These are phyloP conservation scores for Fusarium subtropicale DNA, from an alignment of 2,329 filamentous ascomycete species.

Conservation along the genomic window DNA sequence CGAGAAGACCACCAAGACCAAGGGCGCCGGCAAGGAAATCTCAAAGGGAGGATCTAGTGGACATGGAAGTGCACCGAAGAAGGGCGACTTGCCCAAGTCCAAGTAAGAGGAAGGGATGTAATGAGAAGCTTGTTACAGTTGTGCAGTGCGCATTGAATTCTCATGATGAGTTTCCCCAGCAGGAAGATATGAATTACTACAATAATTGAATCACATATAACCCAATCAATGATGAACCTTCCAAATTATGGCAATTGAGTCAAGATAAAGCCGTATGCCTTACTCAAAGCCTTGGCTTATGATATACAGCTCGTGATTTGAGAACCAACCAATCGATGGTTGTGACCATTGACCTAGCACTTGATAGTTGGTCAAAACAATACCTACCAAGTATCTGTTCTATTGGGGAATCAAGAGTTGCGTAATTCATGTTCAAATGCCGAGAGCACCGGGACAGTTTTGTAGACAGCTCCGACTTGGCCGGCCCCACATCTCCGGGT, in stretches of 20 bases:
- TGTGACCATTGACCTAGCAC: background rate
- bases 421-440: background rate
- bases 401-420: background rate
- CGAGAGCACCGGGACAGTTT: background rate
- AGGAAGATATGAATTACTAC: background rate
- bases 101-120: constrained; percentile 9
- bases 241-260: background rate
- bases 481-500: constrained; percentile 3
- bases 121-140: background rate
- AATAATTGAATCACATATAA: background rate
- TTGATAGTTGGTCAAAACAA: no score
- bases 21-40: constrained; percentile 50
- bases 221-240: background rate
- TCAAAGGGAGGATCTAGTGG: constrained; percentile 53
- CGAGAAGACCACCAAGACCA: constrained; percentile 51
- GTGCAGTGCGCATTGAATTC: background rate
- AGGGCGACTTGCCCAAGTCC: constrained; percentile 27
- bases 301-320: background rate
- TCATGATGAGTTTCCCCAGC: background rate
- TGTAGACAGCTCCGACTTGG: background rate
- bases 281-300: background rate
- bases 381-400: background rate
- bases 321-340: background rate
- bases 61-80: constrained; percentile 49
- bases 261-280: background rate